A percentile compares a stretch with the other conserved stretches of the same genome.
These are phyloP conservation scores for Eucalyptus pauciflora DNA, from an alignment of 345 rosid genomes.

Conservation along the genomic window DNA sequence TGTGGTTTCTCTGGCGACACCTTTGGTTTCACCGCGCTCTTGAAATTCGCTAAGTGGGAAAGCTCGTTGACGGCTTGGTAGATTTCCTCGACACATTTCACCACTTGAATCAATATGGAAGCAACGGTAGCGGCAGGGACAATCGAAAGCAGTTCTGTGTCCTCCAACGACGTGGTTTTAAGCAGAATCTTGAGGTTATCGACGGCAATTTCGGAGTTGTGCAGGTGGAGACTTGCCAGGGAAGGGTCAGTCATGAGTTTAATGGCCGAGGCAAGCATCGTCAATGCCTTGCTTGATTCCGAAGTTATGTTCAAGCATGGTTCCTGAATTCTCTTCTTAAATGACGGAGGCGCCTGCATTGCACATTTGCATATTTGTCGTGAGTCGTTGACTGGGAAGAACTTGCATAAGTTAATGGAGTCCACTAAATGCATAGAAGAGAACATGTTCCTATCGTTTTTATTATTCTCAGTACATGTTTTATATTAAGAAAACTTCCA, in stretches of 20 bases:
- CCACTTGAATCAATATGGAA: slow-evolving; percentile 41
- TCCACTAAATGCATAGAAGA: background rate
- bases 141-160: slow-evolving; percentile 20
- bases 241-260: slow-evolving; percentile 35
- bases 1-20: slow-evolving; percentile 22
- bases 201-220: slow-evolving; percentile 38
- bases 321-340: slow-evolving; percentile 27
- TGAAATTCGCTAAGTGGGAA: slow-evolving; percentile 40
- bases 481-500: no score
- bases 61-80: slow-evolving; percentile 41
- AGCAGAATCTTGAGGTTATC: slow-evolving; percentile 25
- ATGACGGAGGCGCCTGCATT: slow-evolving; percentile 42
- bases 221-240: slow-evolving; percentile 21
- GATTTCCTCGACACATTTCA: slow-evolving; percentile 31
- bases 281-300: slow-evolving; percentile 48
- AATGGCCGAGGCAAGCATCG: slow-evolving; percentile 40
- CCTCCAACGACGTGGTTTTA: slow-evolving; percentile 9
- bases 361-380: background rate
- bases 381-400: background rate
- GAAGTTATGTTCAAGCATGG: slow-evolving; percentile 25
- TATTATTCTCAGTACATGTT: no score
- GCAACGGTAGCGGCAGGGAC: slow-evolving; percentile 51
- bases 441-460: background rate
- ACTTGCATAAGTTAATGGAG: background rate
- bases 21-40: slow-evolving; percentile 13